phyloP scores from a whole-genome alignment of 2,329 filamentous ascomycete species.

The Geoglossum cookeanum region DNA sequence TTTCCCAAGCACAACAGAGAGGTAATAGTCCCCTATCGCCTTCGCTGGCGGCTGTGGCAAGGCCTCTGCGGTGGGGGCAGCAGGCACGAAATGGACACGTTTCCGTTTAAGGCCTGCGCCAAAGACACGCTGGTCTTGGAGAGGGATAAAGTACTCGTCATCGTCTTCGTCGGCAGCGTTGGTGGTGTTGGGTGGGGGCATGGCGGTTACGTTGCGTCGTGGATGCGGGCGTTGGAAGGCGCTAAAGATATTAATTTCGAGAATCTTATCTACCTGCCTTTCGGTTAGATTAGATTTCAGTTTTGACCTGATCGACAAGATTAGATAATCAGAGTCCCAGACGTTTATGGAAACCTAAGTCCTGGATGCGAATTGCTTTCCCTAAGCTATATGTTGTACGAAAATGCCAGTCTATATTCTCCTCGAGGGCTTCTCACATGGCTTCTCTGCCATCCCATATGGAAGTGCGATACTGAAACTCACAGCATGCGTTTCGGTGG shows the following conservation, averaged over 20 bases:
- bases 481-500: slow-evolving; percentile 29
- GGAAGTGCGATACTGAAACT: slow-evolving; percentile 32
- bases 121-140: slow-evolving; percentile 39
- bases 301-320: neutral
- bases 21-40: slow-evolving; percentile 25
- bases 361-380: too few relatives aligned
- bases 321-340: too few relatives aligned
- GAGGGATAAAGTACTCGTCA: slow-evolving; percentile 37
- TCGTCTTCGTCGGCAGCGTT: slow-evolving; percentile 21
- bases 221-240: too few relatives aligned
- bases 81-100: slow-evolving; percentile 38
- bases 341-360: too few relatives aligned
- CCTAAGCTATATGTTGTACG: too few relatives aligned
- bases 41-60: slow-evolving; percentile 26
- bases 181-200: neutral
- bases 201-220: too few relatives aligned
- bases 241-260: too few relatives aligned
- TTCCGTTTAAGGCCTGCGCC: slow-evolving; percentile 43
- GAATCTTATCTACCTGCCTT: neutral
- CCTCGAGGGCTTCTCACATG: slow-evolving; percentile 32
- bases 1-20: slow-evolving; percentile 39
- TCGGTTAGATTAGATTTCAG: too few relatives aligned
- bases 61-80: slow-evolving; percentile 20
- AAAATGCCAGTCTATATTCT: slow-evolving; percentile 44
- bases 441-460: slow-evolving; percentile 34